phyloP scores from a whole-genome alignment of 2,329 filamentous ascomycete genomes.

The Plectosphaerella cucumerina region DNA sequence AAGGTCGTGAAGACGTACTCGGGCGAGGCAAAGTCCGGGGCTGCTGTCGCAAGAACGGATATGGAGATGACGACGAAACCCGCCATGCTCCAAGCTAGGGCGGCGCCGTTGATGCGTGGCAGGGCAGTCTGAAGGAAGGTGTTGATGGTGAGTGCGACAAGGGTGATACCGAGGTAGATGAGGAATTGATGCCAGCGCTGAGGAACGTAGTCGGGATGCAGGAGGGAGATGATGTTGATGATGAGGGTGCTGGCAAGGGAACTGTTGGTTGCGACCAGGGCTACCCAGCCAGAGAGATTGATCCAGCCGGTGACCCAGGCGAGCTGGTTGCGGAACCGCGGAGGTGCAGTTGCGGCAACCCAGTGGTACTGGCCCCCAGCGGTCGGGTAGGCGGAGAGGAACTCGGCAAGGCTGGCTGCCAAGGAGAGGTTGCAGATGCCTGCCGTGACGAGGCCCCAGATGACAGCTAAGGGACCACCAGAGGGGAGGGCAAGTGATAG shows the following conservation, averaged over 20 bases:
- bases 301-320: slow-evolving; percentile 31
- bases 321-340: slow-evolving; percentile 27
- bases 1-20: slow-evolving; percentile 39
- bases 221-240: slow-evolving; percentile 59
- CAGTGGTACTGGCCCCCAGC: slow-evolving; percentile 42
- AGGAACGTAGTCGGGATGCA: slow-evolving; percentile 51
- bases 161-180: slow-evolving; percentile 63
- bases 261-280: not conserved
- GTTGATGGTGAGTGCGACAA: slow-evolving; percentile 60
- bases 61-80: slow-evolving; percentile 30
- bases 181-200: slow-evolving; percentile 70
- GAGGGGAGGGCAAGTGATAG: slow-evolving; percentile 55
- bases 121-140: slow-evolving; percentile 43
- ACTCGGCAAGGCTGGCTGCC: slow-evolving; percentile 35
- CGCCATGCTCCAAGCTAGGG: slow-evolving; percentile 15
- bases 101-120: slow-evolving; percentile 20
- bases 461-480: slow-evolving; percentile 65
- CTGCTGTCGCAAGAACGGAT: slow-evolving; percentile 33
- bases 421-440: slow-evolving; percentile 35
- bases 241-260: slow-evolving; percentile 32
- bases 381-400: slow-evolving; percentile 39
- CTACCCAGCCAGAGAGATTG: slow-evolving; percentile 38
- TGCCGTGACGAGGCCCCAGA: slow-evolving; percentile 58
- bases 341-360: slow-evolving; percentile 32
- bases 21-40: not conserved